A percentile compares a stretch with the other conserved stretches of the same genome.
Evolutionary conservation across 179 eudicot genomes (phyloP).

Genomic region (Corrigiola litoralis): DNA sequence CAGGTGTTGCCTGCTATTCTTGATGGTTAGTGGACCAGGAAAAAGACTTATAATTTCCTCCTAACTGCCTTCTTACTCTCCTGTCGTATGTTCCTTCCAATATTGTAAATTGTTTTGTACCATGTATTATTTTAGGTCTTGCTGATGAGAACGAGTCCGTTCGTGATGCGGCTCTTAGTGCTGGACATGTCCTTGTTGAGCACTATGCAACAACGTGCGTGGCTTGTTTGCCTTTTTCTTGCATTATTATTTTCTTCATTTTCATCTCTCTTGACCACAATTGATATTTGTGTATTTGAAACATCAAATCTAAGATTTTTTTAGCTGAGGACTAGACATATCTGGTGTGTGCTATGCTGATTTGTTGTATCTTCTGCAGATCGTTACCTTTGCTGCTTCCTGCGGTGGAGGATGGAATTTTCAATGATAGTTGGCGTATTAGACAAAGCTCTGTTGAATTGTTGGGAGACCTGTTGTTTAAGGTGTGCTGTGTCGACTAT

Average conservation of each 20-base stretch:
- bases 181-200: constrained; percentile 97
- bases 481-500: constrained; percentile 40
- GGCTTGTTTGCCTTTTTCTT: no score
- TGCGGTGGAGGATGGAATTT: constrained; percentile 98
- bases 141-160: constrained; percentile 99
- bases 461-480: constrained; percentile 90
- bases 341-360: constrained; percentile 1
- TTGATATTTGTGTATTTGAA: not conserved
- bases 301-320: not conserved
- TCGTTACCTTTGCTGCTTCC: constrained; percentile 96
- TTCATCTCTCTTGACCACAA: not conserved
- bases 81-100: not conserved
- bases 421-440: constrained; percentile 96
- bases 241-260: not conserved
- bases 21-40: constrained; percentile 57
- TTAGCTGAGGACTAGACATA: no score
- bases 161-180: constrained; percentile 95
- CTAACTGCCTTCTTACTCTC: not conserved
- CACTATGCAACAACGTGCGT: constrained; percentile 94
- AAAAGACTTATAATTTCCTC: not conserved
- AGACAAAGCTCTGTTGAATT: constrained; percentile 96
- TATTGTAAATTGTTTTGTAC: not conserved
- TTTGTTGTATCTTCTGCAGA: constrained; percentile 31
- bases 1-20: constrained; percentile 92
- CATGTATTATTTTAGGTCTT: constrained; percentile 48